These are phyloP conservation scores for Trichoderma semiorbis DNA, from an alignment of 2,329 filamentous ascomycete genomes.

Conservation along the genomic window DNA sequence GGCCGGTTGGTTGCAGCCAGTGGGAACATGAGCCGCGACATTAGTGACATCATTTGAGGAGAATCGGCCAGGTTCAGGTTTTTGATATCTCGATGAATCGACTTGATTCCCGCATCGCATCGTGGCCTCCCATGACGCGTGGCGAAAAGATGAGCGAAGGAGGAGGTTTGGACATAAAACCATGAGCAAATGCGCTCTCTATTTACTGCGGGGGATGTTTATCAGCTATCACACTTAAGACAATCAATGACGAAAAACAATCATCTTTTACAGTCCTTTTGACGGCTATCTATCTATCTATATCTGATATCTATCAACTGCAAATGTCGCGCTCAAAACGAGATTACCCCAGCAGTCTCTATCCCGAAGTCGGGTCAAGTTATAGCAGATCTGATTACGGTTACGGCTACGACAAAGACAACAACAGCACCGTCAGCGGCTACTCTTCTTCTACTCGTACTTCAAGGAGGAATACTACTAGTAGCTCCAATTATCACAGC, in stretches of 20 bases:
- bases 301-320: not conserved
- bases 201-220: not conserved
- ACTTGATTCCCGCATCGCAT: not conserved
- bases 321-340: not conserved
- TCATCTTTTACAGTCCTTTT: not conserved
- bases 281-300: not conserved
- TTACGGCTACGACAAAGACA: not conserved
- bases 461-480: not conserved
- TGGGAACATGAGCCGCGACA: constrained; percentile 1
- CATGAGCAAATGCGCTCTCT: not conserved
- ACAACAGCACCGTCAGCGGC: not conserved
- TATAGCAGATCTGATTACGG: not conserved
- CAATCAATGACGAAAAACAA: not conserved
- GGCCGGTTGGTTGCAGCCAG: constrained; percentile 2
- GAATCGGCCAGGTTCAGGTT: not conserved
- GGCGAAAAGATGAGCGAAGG: not conserved
- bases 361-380: not conserved
- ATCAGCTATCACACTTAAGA: not conserved
- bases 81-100: not conserved
- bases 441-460: not conserved
- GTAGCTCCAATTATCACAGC: not conserved
- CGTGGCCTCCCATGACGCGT: not conserved
- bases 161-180: not conserved
- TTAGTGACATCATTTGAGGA: not conserved
- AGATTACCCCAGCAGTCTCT: not conserved